phyloP scores from a whole-genome alignment of 108 stramenopile species.

The Discostella pseudostelligera region DNA sequence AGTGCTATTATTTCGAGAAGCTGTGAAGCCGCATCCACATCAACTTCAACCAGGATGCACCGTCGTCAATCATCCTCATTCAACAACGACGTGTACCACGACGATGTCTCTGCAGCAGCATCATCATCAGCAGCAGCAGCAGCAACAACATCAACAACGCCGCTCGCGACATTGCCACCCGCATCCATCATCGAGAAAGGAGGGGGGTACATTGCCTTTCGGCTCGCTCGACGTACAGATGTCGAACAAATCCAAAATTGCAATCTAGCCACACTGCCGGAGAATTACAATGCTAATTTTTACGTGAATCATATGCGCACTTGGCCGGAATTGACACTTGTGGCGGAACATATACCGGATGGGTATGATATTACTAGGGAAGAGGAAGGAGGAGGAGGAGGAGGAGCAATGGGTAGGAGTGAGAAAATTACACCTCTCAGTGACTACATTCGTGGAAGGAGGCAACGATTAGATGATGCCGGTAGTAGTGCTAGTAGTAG shows the following conservation, averaged over 20 bases:
- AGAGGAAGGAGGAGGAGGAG: background rate
- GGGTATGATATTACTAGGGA: background rate
- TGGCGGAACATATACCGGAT: slow-evolving; percentile 68
- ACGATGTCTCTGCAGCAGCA: background rate
- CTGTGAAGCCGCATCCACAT: too few relatives aligned
- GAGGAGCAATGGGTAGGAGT: background rate
- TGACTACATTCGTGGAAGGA: background rate
- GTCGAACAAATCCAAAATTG: slow-evolving; percentile 73
- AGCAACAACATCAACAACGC: background rate
- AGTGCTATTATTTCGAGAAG: background rate
- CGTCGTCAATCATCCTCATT: background rate
- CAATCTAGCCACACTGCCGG: slow-evolving; percentile 86
- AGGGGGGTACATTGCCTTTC: slow-evolving; percentile 56
- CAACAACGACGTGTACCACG: background rate
- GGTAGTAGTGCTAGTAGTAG: background rate
- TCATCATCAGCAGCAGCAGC: slow-evolving; percentile 11
- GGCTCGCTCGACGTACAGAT: slow-evolving; percentile 73
- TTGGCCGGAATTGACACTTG: slow-evolving; percentile 84
- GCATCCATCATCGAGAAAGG: background rate
- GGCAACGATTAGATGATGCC: slow-evolving; percentile 1
- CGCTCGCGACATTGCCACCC: background rate
- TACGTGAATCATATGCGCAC: slow-evolving; percentile 74
- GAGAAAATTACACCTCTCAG: background rate
- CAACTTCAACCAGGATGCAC: background rate
- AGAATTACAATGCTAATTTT: slow-evolving; percentile 87